Evolutionary conservation across 2,329 filamentous ascomycete genomes (phyloP).

Genomic region (Colletotrichum zoysiae): DNA sequence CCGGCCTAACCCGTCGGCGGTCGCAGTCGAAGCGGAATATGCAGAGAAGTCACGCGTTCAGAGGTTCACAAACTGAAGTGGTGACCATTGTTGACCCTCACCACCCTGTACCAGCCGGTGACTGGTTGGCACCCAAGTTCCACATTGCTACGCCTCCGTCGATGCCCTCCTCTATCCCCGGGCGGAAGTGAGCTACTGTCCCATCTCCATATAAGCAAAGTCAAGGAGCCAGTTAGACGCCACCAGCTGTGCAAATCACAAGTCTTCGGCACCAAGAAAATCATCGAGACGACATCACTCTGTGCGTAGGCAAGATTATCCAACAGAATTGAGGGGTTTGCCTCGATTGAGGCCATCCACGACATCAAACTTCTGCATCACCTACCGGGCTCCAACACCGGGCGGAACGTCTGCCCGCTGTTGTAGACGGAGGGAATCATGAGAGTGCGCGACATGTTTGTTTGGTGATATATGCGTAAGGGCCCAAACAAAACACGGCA

Average conservation of each 20-base stretch:
- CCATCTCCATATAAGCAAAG: too few species aligned
- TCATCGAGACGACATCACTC: too few species aligned
- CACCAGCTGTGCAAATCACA: too few species aligned
- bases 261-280: too few species aligned
- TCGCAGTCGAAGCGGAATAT: background rate
- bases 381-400: too few species aligned
- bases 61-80: constrained; percentile 36
- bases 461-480: constrained; percentile 63
- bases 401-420: constrained; percentile 64
- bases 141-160: constrained; percentile 42
- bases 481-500: constrained; percentile 56
- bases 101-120: constrained; percentile 35
- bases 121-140: constrained; percentile 44
- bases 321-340: too few species aligned
- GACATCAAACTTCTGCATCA: too few species aligned
- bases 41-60: background rate
- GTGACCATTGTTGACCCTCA: constrained; percentile 49
- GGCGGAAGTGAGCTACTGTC: too few species aligned
- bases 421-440: constrained; percentile 64
- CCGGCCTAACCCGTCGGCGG: background rate
- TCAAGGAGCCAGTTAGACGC: too few species aligned
- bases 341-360: too few species aligned
- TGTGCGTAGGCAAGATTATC: too few species aligned
- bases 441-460: constrained; percentile 66
- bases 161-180: too few species aligned